These are phyloP conservation scores for Trematosphaeria pertusa DNA, from an alignment of 2,329 filamentous ascomycete species.

Conservation along the genomic window DNA sequence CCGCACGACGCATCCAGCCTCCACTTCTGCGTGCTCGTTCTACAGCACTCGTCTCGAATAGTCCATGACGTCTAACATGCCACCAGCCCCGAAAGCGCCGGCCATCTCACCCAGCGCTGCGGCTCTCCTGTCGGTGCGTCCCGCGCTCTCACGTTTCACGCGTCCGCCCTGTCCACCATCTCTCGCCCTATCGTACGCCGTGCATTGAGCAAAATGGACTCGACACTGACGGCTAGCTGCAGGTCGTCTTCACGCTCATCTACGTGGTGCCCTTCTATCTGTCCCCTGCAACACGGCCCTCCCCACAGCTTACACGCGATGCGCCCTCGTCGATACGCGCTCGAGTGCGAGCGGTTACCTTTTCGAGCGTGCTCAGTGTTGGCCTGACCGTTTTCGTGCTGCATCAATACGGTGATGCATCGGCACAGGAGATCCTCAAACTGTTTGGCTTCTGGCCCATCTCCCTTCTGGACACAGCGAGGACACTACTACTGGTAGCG, in stretches of 20 bases:
- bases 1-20: slow-evolving; percentile 28
- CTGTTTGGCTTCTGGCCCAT: slow-evolving; percentile 84
- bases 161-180: slow-evolving; percentile 27
- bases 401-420: slow-evolving; percentile 59
- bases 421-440: slow-evolving; percentile 64
- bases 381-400: slow-evolving; percentile 72
- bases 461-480: slow-evolving; percentile 68
- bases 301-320: slow-evolving; percentile 80
- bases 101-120: slow-evolving; percentile 43
- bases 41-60: slow-evolving; percentile 17
- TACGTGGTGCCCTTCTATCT: slow-evolving; percentile 94
- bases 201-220: slow-evolving; percentile 18
- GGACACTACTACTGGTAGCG: slow-evolving; percentile 72
- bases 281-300: slow-evolving; percentile 79
- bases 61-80: slow-evolving; percentile 38
- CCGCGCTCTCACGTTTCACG: slow-evolving; percentile 27
- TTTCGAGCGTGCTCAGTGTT: slow-evolving; percentile 75
- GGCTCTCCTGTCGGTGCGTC: slow-evolving; percentile 49
- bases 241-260: slow-evolving; percentile 82
- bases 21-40: slow-evolving; percentile 21
- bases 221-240: slow-evolving; percentile 28
- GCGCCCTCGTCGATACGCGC: slow-evolving; percentile 88
- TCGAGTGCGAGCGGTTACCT: slow-evolving; percentile 78
- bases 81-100: slow-evolving; percentile 45
- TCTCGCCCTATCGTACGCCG: slow-evolving; percentile 33